Base-by-base conservation (phyloP, 345 rosid species). In the Euphorbia lathyris region DNA sequence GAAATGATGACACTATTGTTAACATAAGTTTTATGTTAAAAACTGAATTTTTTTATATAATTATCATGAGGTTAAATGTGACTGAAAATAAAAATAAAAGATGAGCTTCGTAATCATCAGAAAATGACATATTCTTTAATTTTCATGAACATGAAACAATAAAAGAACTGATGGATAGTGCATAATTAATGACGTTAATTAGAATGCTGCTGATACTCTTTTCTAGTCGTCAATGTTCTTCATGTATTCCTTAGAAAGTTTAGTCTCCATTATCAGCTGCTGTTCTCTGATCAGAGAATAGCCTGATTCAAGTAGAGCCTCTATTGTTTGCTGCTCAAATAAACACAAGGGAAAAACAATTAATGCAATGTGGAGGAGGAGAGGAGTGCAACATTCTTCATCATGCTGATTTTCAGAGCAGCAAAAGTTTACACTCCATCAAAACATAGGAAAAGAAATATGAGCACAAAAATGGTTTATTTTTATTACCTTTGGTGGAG, bases 211-310 rank as follows among this genome's bases (percentile, higher is more conserved):
- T 47, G 72, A 47, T 58, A 16, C 77, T 69, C 67, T 32, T 66
- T 75, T 27, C 71, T 71, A 86, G 63, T 79, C 86, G 13, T 87
- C 95, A 0, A 84, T 77, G 85, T 90, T 94, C 88, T 90, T 90
- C 96, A 91, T 88, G 79, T 90, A 91, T 79, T 89, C 92, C 81
- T 86, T 94, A 4, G 96, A 88, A 65, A 91, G 96, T 80, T 88
- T 94, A n/a, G 84, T 80, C 65, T 83, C 84, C 90, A 79, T 85
- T 64, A 91, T 77, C 72, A 91, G 86, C 68, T 85, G 83, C 74
- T 94, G 97, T 62, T 94, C 97, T 71, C 69, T 85, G 27, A 86
- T 51, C 48, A 94, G 91, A 68, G 97, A 86, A 74, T 89, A 76
- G 29, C 98, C 98, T 10, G 98, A 88, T 82, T 93, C 95, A 27